These are phyloP conservation scores for Fusarium aywerte DNA, from an alignment of 2,329 filamentous ascomycete genomes.

Conservation along the genomic window DNA sequence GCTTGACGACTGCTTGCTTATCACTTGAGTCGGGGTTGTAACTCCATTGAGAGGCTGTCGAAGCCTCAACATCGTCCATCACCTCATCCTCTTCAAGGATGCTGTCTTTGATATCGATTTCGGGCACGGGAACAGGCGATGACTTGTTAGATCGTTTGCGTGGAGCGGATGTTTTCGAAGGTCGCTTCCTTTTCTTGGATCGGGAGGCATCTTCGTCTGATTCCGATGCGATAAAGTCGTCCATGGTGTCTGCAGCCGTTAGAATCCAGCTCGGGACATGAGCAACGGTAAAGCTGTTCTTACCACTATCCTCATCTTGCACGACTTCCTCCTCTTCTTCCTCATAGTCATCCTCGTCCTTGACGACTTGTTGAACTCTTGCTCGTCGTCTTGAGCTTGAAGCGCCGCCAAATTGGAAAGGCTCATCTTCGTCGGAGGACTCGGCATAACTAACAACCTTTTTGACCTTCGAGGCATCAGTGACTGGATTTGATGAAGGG, in stretches of 20 bases:
- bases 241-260: conserved; percentile 71
- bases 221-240: conserved; percentile 87
- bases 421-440: conserved; percentile 82
- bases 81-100: conserved; percentile 65
- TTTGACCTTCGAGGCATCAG: conserved; percentile 55
- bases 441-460: conserved; percentile 83
- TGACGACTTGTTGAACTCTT: conserved; percentile 68
- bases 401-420: conserved; percentile 64
- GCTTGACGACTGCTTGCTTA: conserved; percentile 51
- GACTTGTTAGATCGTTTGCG: conserved; percentile 72
- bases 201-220: conserved; percentile 72
- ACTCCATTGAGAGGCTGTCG: conserved; percentile 86
- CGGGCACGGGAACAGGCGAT: conserved; percentile 45
- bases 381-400: conserved; percentile 54
- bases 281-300: background rate
- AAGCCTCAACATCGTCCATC: conserved; percentile 68
- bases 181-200: conserved; percentile 81
- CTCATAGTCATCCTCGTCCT: conserved; percentile 77
- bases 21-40: conserved; percentile 63
- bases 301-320: conserved; percentile 71
- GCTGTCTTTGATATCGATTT: conserved; percentile 52
- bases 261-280: background rate
- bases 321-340: conserved; percentile 74
- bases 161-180: conserved; percentile 61
- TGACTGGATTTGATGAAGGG: background rate